phyloP scores from a whole-genome alignment of 495 filamentous ascomycete species.

The Chaetomium cochliodes region DNA sequence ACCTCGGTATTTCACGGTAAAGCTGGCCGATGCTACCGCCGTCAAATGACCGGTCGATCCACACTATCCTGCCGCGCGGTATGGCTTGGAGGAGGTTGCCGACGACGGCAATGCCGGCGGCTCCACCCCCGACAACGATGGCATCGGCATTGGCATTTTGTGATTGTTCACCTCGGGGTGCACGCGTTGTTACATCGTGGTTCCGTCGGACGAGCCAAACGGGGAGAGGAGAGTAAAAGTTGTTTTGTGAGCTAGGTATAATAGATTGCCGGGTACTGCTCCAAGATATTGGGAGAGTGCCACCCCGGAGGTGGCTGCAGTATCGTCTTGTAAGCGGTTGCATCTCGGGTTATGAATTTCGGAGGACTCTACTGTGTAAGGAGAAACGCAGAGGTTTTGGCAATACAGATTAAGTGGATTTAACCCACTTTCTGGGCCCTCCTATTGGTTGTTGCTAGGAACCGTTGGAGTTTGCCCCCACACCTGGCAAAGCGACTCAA shows the following conservation, averaged over 20 bases:
- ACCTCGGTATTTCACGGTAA: constrained; percentile 29
- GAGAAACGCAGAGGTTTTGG: no score
- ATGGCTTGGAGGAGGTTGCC: constrained; percentile 27
- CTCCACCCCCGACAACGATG: constrained; percentile 30
- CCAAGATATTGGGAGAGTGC: neutral
- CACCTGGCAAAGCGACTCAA: no score
- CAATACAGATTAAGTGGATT: no score
- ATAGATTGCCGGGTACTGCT: neutral
- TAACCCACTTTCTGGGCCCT: no score
- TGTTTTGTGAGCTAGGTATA: neutral
- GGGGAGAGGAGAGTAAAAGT: neutral
- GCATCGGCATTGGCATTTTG: constrained; percentile 14
- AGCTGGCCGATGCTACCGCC: constrained; percentile 22
- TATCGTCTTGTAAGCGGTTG: constrained; percentile 11
- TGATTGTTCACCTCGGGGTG: neutral
- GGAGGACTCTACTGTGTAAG: neutral
- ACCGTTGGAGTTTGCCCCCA: no score
- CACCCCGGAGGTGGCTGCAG: constrained; percentile 8
- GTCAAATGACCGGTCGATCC: constrained; percentile 26
- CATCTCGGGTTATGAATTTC: neutral
- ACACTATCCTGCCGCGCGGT: constrained; percentile 24
- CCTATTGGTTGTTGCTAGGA: no score
- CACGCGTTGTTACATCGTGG: neutral
- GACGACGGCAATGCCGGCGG: constrained; percentile 32
- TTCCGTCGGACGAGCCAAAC: constrained; percentile 2